phyloP scores from a whole-genome alignment of 2,329 filamentous ascomycete species.

The Raffaelea albimanens region DNA sequence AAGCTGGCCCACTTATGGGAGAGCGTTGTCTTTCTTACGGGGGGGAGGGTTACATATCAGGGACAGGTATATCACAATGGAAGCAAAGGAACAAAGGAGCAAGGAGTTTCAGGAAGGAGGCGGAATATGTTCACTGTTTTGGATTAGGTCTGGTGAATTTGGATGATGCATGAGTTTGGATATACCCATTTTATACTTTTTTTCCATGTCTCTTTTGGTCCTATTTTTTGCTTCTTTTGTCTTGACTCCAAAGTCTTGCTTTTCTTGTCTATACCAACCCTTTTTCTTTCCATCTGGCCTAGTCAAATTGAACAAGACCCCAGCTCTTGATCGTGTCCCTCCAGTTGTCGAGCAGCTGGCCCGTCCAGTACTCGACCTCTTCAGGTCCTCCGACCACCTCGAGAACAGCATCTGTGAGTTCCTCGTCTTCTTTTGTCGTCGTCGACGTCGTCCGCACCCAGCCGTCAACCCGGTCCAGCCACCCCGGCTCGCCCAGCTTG shows the following conservation, averaged over 20 bases:
- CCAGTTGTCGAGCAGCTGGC: slow-evolving; percentile 27
- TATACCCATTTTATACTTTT: not conserved
- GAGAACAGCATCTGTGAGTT: slow-evolving; percentile 16
- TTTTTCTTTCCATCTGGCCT: not conserved
- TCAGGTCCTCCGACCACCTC: slow-evolving; percentile 18
- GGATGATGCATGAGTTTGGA: not conserved
- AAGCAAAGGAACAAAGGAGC: too few species aligned
- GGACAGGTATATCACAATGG: too few species aligned
- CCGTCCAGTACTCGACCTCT: slow-evolving; percentile 25
- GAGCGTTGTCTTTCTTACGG: too few species aligned
- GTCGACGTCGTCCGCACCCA: slow-evolving; percentile 18
- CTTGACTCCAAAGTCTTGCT: not conserved
- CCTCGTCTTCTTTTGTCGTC: slow-evolving; percentile 5
- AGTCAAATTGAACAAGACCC: slow-evolving; percentile 24
- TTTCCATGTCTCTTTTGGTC: too few species aligned
- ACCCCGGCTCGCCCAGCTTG: slow-evolving; percentile 22
- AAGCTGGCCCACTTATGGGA: too few species aligned
- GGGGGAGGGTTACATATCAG: too few species aligned
- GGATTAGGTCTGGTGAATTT: not conserved
- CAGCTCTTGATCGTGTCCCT: slow-evolving; percentile 27
- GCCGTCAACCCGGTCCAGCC: slow-evolving; percentile 26
- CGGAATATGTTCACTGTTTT: too few species aligned
- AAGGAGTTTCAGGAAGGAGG: too few species aligned
- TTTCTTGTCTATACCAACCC: not conserved
- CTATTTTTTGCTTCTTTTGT: not conserved